These are phyloP conservation scores for Penicillium thymicola DNA, from an alignment of 2,329 filamentous ascomycete genomes.

Conservation along the genomic window DNA sequence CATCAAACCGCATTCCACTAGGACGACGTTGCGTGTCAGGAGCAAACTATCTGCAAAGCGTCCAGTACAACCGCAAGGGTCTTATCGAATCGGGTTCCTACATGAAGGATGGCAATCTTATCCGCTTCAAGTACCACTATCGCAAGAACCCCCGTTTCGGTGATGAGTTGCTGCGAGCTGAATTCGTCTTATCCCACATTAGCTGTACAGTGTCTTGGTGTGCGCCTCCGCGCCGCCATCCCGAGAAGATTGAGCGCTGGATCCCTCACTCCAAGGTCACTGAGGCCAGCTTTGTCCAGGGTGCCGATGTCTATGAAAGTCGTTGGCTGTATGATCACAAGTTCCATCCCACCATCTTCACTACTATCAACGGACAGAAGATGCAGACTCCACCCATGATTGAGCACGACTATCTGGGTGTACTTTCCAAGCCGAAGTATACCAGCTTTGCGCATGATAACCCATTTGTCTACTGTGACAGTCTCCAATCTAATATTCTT, in stretches of 20 bases:
- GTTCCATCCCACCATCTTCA: conserved; percentile 48
- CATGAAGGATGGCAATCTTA: conserved; percentile 50
- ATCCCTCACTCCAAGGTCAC: conserved; percentile 55
- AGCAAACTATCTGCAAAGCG: conserved; percentile 44
- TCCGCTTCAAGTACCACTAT: conserved; percentile 55
- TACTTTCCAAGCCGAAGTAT: conserved; percentile 44
- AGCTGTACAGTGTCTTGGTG: conserved; percentile 55
- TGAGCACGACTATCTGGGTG: conserved; percentile 44
- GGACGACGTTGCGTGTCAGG: conserved; percentile 49
- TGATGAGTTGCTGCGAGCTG: conserved; percentile 55
- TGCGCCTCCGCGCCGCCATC: conserved; percentile 49
- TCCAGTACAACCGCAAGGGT: conserved; percentile 53
- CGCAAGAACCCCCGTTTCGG: conserved; percentile 53
- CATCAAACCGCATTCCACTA: conserved; percentile 41
- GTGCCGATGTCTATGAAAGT: conserved; percentile 52
- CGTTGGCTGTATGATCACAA: conserved; percentile 51
- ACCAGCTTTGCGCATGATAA: conserved; percentile 51
- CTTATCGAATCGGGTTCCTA: conserved; percentile 54
- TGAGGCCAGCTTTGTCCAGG: conserved; percentile 54
- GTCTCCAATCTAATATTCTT: conserved; percentile 34
- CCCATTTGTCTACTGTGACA: conserved; percentile 49
- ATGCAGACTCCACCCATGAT: conserved; percentile 56
- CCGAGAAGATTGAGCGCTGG: conserved; percentile 53
- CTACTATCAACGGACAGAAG: conserved; percentile 49
- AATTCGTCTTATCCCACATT: conserved; percentile 54